These are phyloP conservation scores for Apophysomyces variabilis DNA, from an alignment of 371 early-diverging fungal species.

Conservation along the genomic window DNA sequence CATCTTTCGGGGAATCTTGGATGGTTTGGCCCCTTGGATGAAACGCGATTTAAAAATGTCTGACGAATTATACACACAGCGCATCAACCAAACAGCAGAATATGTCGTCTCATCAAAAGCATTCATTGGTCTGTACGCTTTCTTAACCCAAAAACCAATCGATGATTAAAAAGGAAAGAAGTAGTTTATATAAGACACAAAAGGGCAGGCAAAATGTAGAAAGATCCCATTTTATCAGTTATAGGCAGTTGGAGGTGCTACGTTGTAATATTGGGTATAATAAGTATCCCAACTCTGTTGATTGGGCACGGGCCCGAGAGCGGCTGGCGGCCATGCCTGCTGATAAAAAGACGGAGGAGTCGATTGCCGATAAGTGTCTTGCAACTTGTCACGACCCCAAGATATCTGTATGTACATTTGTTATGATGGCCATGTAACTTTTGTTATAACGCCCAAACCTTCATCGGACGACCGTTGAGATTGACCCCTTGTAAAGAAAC, in stretches of 20 bases:
- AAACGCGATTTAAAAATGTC: slow-evolving; percentile 18
- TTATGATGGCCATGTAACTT: not conserved
- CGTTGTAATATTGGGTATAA: slow-evolving; percentile 7
- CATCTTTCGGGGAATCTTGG: slow-evolving; percentile 22
- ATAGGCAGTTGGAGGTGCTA: slow-evolving; percentile 1
- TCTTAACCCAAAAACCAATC: slow-evolving; percentile 34
- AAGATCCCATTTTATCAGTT: not conserved
- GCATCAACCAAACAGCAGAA: slow-evolving; percentile 15
- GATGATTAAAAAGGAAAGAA: slow-evolving; percentile 14
- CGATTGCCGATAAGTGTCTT: slow-evolving; percentile 2
- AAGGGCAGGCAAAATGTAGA: not conserved
- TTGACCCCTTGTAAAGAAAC: not conserved
- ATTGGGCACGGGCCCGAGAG: not conserved
- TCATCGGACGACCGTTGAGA: not conserved
- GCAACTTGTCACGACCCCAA: slow-evolving; percentile 5
- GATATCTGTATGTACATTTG: not conserved
- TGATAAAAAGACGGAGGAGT: not conserved
- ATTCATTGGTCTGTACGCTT: slow-evolving; percentile 41
- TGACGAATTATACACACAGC: slow-evolving; percentile 22
- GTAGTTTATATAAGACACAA: not conserved
- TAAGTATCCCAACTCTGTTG: not conserved
- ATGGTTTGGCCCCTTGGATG: slow-evolving; percentile 26
- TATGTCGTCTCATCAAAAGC: slow-evolving; percentile 33
- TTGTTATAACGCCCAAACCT: not conserved
- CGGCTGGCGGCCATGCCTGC: slow-evolving; percentile 3